phyloP scores from a whole-genome alignment of 2,329 filamentous ascomycete genomes.

The Aspergillus fructus region DNA sequence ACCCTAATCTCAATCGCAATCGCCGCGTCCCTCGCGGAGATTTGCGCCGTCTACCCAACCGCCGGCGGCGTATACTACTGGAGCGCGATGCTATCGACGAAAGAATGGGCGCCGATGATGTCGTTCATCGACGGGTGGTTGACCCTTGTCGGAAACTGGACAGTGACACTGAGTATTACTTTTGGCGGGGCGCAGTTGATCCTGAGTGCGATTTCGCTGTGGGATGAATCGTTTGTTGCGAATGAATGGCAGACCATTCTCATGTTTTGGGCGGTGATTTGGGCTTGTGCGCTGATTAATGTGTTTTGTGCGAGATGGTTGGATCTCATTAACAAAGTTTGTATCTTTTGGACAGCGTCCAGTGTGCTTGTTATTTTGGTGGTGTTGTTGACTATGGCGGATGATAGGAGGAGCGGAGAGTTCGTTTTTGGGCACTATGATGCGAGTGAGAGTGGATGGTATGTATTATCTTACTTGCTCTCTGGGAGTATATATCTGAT shows the following conservation, averaged over 20 bases:
- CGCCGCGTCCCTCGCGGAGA: slow-evolving; percentile 66
- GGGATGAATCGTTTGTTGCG: slow-evolving; percentile 66
- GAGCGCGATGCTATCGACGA: slow-evolving; percentile 67
- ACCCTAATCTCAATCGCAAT: slow-evolving; percentile 64
- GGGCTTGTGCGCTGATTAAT: slow-evolving; percentile 64
- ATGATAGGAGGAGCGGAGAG: slow-evolving; percentile 56
- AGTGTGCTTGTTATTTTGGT: slow-evolving; percentile 68
- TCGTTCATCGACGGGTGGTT: slow-evolving; percentile 71
- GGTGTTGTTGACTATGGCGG: slow-evolving; percentile 61
- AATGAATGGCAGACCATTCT: slow-evolving; percentile 69
- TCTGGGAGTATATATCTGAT: not conserved
- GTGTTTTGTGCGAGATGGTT: slow-evolving; percentile 63
- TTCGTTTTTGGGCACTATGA: slow-evolving; percentile 71
- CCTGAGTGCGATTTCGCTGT: slow-evolving; percentile 66
- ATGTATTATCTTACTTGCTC: slow-evolving; percentile 14
- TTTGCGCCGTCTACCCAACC: slow-evolving; percentile 68
- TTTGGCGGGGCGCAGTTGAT: slow-evolving; percentile 71
- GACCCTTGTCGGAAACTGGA: slow-evolving; percentile 73
- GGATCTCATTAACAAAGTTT: slow-evolving; percentile 70
- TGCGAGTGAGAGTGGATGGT: slow-evolving; percentile 64
- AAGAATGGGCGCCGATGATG: slow-evolving; percentile 65
- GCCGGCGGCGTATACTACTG: slow-evolving; percentile 71
- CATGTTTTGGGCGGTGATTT: slow-evolving; percentile 70
- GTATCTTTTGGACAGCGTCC: slow-evolving; percentile 69
- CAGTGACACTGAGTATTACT: slow-evolving; percentile 65